Conservation (phyloP, 2,329 filamentous ascomycete genomes). For the Epichloe baconii region DNA sequence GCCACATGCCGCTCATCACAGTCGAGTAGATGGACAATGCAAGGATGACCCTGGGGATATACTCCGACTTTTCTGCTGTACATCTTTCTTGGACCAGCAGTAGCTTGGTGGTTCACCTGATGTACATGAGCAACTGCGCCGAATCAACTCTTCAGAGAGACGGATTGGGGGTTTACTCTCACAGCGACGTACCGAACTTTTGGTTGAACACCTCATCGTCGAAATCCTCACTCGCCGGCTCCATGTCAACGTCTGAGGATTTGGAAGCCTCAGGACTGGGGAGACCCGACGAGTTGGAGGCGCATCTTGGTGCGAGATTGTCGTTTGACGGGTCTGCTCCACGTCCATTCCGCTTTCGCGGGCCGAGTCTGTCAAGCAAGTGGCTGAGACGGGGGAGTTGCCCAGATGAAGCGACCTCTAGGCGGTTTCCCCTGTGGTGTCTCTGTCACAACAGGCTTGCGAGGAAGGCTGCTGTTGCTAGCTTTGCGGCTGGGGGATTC, state of each 20-base stretch:
- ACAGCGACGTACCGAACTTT: slow-evolving; percentile 17
- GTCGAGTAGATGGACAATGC: slow-evolving; percentile 49
- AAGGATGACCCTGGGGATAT: slow-evolving; percentile 36
- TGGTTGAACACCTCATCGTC: slow-evolving; percentile 18
- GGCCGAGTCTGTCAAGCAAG: neutral
- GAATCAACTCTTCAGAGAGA: too few species aligned
- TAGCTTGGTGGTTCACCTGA: slow-evolving; percentile 18
- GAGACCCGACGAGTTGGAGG: neutral
- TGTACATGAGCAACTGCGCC: neutral
- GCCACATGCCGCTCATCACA: slow-evolving; percentile 50
- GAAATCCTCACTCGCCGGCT: neutral
- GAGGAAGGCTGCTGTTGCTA: neutral
- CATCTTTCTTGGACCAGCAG: slow-evolving; percentile 20
- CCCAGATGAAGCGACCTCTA: neutral
- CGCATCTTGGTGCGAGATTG: neutral
- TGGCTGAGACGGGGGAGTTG: neutral
- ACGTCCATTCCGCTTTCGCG: neutral
- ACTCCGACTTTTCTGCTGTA: slow-evolving; percentile 24
- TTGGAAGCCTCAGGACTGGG: neutral
- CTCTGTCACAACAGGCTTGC: neutral
- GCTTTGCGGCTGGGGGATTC: neutral
- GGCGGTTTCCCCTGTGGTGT: neutral
- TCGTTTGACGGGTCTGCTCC: neutral
- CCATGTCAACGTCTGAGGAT: neutral
- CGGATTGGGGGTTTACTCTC: neutral